Evolutionary conservation across 2,329 filamentous ascomycete species (phyloP).

Genomic region (Coleophoma cylindrospora): DNA sequence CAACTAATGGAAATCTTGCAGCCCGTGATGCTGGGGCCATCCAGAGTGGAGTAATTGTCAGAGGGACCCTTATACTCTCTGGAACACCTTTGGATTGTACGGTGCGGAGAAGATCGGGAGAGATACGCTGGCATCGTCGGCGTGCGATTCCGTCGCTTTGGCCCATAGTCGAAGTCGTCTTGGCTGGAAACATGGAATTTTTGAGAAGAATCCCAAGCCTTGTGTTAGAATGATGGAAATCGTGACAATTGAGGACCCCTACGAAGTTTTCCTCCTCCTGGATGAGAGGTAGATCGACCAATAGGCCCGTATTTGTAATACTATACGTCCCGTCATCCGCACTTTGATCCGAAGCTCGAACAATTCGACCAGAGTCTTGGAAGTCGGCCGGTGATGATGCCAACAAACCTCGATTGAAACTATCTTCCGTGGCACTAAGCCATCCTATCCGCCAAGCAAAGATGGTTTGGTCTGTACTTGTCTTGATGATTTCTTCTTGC

Average conservation of each 20-base stretch:
- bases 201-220: neutral
- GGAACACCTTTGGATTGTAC: neutral
- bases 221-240: neutral
- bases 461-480: constrained; percentile 28
- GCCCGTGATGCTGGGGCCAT: neutral
- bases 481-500: constrained; percentile 29
- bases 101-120: neutral
- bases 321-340: neutral
- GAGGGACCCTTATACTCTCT: neutral
- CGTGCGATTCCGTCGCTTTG: neutral
- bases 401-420: neutral
- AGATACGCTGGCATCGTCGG: neutral
- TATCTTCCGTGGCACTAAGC: neutral
- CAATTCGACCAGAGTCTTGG: neutral
- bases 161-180: neutral
- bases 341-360: neutral
- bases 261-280: neutral
- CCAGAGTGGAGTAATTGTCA: neutral
- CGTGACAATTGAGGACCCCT: neutral
- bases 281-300: neutral
- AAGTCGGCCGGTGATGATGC: constrained; percentile 3
- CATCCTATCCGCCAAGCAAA: constrained; percentile 20
- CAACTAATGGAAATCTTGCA: neutral
- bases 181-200: neutral
- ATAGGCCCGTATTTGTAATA: neutral